phyloP scores from a whole-genome alignment of 176 grass and related monocot genomes.

The Carex scoparia region DNA sequence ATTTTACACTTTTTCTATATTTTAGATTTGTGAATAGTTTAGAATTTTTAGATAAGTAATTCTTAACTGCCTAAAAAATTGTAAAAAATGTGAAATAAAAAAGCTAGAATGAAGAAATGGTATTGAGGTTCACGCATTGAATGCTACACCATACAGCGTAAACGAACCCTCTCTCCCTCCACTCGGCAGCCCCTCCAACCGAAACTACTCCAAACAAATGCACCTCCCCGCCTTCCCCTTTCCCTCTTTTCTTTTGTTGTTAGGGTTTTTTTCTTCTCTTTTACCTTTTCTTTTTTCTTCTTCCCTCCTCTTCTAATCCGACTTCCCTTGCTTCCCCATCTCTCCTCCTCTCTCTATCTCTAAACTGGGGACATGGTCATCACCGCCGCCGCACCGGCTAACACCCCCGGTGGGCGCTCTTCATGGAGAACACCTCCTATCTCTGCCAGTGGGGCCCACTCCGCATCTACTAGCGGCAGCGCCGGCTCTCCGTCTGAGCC shows the following conservation, averaged over 20 bases:
- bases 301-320: neutral
- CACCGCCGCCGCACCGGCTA: neutral
- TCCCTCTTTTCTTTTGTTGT: neutral
- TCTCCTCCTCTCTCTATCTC: constrained; percentile 32
- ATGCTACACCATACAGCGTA: neutral
- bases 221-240: constrained; percentile 3
- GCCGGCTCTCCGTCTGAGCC: constrained; percentile 62
- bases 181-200: neutral
- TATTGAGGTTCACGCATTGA: neutral
- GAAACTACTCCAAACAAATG: constrained; percentile 7
- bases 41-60: too few species aligned
- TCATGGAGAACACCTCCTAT: constrained; percentile 32
- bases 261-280: neutral
- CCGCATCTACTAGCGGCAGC: constrained; percentile 64
- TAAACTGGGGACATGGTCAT: constrained; percentile 1
- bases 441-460: constrained; percentile 45
- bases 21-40: too few species aligned
- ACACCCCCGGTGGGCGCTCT: neutral
- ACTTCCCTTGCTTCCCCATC: constrained; percentile 14
- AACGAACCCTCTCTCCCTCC: neutral
- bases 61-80: too few species aligned
- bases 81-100: too few species aligned
- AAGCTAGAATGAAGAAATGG: neutral
- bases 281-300: constrained; percentile 37
- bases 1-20: too few species aligned